Evolutionary conservation across 306 rosid genomes (phyloP), one percentile per base, ranked within the genome.

Genomic region (Ochetophila trinervis): DNA sequence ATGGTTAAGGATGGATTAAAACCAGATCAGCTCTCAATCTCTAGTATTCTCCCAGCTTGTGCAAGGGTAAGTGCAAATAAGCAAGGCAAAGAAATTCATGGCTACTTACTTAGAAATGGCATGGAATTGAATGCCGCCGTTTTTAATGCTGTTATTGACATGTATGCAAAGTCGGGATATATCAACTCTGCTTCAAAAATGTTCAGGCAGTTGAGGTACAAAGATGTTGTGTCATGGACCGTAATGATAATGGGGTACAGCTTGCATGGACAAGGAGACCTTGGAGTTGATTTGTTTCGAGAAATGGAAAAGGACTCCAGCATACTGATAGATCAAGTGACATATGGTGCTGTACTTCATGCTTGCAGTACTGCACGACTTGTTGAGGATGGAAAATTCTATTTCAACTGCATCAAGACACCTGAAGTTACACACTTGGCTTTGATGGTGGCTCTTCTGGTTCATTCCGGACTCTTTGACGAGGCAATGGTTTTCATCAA

Each of bases 21-120:
- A 65, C 84, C 88, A 0, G 90, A 84, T 66, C 50, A 74, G 1
- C 70, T 67, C 51, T 63, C 88, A 5, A 24, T 80, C 34, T 60
- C 90, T 24, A 86, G 85, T 65, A 47, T 89, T 51, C 93, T 86
- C 45, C 93, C 96, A 23, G 90, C 87, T 4, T 86, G 96, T 52
- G 88, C 85, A 60, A 86, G 93, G 76, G 75, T 84, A 12, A 60
- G 87, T 56, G 83, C 85, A 0, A 68, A 57, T 53, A 82, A 80
- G 76, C 93, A 74, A 20, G 96, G 93, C 35, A 82, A 72, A 68
- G 90, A 89, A 53, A 70, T 84, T 67, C 96, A 89, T 57, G 93
- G 84, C 7, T 84, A 74, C 74, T 63, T 86, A 78, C 80, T 89
- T 65, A 78, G 88, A 58, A 80, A 70, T 60, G 57, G 76, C 37